Conservation (phyloP, 306 rosid genomes). For the Rosa rugosa region DNA sequence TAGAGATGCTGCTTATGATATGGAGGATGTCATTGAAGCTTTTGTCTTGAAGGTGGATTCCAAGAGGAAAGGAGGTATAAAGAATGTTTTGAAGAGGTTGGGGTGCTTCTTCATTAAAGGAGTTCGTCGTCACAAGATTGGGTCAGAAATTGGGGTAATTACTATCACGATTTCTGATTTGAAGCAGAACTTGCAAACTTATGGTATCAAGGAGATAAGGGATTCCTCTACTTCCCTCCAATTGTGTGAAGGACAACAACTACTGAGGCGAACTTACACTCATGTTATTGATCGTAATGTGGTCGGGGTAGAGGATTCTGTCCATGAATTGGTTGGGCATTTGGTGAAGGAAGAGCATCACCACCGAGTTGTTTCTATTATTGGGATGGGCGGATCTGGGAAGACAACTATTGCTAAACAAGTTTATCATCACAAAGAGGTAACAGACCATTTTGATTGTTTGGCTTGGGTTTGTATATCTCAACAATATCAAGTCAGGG, state of each 20-base stretch:
- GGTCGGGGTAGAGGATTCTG: neutral
- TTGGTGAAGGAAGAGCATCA: neutral
- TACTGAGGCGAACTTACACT: constrained; percentile 35
- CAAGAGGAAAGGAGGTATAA: neutral
- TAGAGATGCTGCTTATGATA: neutral
- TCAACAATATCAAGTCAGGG: constrained; percentile 6
- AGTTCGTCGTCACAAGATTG: constrained; percentile 23
- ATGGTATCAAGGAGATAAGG: no score
- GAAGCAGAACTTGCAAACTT: constrained; percentile 17
- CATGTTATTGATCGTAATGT: neutral
- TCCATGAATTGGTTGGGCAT: neutral
- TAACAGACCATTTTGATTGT: constrained; percentile 4
- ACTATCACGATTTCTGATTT: constrained; percentile 31
- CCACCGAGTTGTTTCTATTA: neutral
- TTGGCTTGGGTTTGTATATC: constrained; percentile 20
- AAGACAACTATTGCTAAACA: constrained; percentile 23
- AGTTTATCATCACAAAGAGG: constrained; percentile 3
- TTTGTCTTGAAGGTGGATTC: constrained; percentile 16
- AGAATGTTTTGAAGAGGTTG: constrained; percentile 22
- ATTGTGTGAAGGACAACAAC: no score
- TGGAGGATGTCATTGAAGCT: constrained; percentile 38
- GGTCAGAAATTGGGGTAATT: constrained; percentile 25
- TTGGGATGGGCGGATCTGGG: constrained; percentile 28
- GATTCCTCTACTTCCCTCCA: no score
- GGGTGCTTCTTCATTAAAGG: constrained; percentile 12